phyloP scores from a whole-genome alignment of 495 filamentous ascomycete species.

The Xylaria intraflava region DNA sequence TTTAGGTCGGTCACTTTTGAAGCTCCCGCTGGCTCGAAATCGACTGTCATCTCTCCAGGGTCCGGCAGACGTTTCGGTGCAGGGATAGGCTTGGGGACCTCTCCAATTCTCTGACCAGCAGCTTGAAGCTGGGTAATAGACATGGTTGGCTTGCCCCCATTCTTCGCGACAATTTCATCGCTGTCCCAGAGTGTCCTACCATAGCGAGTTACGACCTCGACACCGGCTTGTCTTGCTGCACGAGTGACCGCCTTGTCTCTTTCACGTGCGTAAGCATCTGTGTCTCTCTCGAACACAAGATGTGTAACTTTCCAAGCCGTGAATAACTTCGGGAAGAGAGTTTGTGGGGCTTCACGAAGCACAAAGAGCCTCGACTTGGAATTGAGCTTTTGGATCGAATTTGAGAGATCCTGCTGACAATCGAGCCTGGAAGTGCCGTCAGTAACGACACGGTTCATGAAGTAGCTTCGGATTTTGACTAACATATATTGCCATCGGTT shows the following conservation, averaged over 20 bases:
- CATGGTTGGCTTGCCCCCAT: constrained; percentile 63
- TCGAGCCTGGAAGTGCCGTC: constrained; percentile 41
- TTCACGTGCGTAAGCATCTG: constrained; percentile 58
- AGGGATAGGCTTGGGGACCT: constrained; percentile 49
- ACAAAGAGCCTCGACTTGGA: constrained; percentile 59
- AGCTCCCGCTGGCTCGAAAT: constrained; percentile 46
- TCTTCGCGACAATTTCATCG: constrained; percentile 55
- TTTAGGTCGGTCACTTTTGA: constrained; percentile 49
- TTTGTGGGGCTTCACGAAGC: constrained; percentile 60
- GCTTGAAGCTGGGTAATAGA: constrained; percentile 55
- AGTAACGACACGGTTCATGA: not conserved
- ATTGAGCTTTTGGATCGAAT: constrained; percentile 55
- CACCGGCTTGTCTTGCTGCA: constrained; percentile 54
- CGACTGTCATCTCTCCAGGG: constrained; percentile 51
- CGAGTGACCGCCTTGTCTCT: constrained; percentile 49
- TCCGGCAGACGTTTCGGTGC: constrained; percentile 50
- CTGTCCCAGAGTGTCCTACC: constrained; percentile 63
- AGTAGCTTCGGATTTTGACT: constrained; percentile 10
- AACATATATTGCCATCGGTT: constrained; percentile 63
- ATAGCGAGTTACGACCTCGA: constrained; percentile 52
- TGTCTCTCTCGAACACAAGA: constrained; percentile 68
- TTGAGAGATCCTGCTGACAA: constrained; percentile 57
- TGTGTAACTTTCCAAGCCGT: constrained; percentile 61
- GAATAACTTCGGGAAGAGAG: constrained; percentile 60
- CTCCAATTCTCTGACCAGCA: constrained; percentile 41